phyloP scores from a whole-genome alignment of 371 early-diverging fungal genomes.

The Rhizopus delemar region DNA sequence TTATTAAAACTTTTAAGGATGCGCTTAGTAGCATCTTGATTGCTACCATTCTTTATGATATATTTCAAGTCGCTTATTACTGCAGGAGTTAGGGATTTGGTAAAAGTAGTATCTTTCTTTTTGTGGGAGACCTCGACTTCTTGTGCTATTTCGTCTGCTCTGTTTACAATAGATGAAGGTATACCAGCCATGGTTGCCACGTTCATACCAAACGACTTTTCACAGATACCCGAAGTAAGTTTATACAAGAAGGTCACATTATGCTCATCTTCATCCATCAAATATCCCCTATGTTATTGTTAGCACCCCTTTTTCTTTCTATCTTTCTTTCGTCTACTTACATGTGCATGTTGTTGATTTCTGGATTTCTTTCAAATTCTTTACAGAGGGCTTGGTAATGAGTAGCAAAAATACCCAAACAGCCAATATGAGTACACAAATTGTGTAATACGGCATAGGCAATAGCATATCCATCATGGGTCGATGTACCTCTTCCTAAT shows the following conservation, averaged over 20 bases:
- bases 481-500: conserved; percentile 98
- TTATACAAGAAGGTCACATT: conserved; percentile 98
- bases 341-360: conserved; percentile 68
- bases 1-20: conserved; percentile 15
- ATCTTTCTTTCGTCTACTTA: conserved; percentile 25
- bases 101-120: conserved; percentile 40
- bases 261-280: conserved; percentile 77
- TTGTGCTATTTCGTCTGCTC: conserved; percentile 72
- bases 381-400: conserved; percentile 95
- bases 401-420: conserved; percentile 94
- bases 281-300: conserved; percentile 65
- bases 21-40: conserved; percentile 2
- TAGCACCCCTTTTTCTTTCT: background rate
- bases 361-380: conserved; percentile 72
- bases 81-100: conserved; percentile 16
- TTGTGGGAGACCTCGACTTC: conserved; percentile 64
- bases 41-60: conserved; percentile 1
- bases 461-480: conserved; percentile 98
- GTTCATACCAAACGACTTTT: conserved; percentile 86
- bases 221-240: conserved; percentile 79
- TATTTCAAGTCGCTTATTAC: conserved; percentile 21
- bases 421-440: conserved; percentile 81
- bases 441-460: conserved; percentile 93
- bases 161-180: conserved; percentile 60
- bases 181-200: conserved; percentile 97